These are phyloP conservation scores for Gossypium davidsonii DNA, from an alignment of 441 rosid species.

Conservation along the genomic window DNA sequence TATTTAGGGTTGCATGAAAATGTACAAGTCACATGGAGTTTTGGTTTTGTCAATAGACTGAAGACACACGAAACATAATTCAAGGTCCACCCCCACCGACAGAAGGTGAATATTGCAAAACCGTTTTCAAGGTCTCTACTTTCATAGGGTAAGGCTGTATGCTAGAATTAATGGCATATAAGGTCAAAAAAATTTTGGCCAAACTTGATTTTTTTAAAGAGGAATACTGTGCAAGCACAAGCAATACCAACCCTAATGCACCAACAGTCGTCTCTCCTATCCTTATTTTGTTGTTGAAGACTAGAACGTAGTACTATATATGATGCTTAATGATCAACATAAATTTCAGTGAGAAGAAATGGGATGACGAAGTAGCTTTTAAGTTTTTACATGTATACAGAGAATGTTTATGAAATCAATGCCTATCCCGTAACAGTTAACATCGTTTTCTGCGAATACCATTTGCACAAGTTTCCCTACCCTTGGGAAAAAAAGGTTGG, in stretches of 20 bases:
- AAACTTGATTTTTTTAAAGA: not conserved
- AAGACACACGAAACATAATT: constrained; percentile 2
- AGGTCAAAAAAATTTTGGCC: not conserved
- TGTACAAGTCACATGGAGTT: not conserved
- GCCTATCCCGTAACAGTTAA: not conserved
- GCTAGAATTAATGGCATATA: not conserved
- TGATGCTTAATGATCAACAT: not conserved
- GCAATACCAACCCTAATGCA: no score
- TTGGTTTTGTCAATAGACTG: not conserved
- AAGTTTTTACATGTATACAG: not conserved
- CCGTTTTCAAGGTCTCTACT: not conserved
- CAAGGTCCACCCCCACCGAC: constrained; percentile 5
- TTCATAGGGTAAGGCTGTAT: not conserved
- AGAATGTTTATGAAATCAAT: not conserved
- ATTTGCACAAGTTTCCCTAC: not conserved
- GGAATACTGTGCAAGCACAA: not conserved
- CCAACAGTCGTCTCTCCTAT: no score
- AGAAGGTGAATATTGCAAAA: not conserved
- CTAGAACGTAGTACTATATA: not conserved
- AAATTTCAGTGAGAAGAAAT: not conserved
- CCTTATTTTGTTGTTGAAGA: not conserved
- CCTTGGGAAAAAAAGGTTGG: not conserved
- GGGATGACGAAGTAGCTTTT: not conserved
- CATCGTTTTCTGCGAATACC: not conserved
- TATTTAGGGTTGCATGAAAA: no score